Evolutionary conservation across 371 early-diverging fungal genomes (phyloP).

Genomic region (Apophysomyces ossiformis): DNA sequence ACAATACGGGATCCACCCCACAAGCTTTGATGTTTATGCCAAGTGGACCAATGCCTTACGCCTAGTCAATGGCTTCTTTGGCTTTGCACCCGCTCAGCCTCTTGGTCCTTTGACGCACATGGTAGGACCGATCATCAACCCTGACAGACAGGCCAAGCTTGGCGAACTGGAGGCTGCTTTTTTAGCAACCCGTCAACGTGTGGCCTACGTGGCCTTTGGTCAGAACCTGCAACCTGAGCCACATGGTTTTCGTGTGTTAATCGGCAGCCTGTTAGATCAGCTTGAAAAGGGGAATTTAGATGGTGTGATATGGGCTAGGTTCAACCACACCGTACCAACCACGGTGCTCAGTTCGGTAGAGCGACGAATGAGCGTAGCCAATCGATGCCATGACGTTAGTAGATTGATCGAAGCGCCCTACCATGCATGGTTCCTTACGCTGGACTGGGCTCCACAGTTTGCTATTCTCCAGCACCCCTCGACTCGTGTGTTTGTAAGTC

Average conservation of each 20-base stretch:
- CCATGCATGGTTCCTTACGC: neutral
- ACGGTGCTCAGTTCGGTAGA: neutral
- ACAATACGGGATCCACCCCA: constrained; percentile 3
- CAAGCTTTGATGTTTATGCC: constrained; percentile 11
- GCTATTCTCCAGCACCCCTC: constrained; percentile 42
- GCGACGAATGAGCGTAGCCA: neutral
- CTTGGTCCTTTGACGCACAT: constrained; percentile 20
- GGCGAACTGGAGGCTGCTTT: neutral
- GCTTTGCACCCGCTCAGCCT: constrained; percentile 15
- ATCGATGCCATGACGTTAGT: neutral
- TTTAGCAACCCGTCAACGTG: constrained; percentile 2
- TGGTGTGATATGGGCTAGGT: constrained; percentile 2
- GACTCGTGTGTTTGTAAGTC: constrained; percentile 35
- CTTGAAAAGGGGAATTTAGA: constrained; percentile 1
- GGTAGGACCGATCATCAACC: constrained; percentile 22
- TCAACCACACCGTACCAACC: constrained; percentile 9
- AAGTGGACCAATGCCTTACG: constrained; percentile 7
- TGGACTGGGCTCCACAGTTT: constrained; percentile 43
- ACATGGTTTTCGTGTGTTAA: constrained; percentile 1
- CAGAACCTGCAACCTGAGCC: neutral
- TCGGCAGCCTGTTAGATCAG: neutral
- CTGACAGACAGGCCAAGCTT: neutral
- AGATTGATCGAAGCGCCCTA: neutral
- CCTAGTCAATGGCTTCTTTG: constrained; percentile 7
- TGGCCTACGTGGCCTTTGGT: constrained; percentile 32